Evolutionary conservation across 2,329 filamentous ascomycete genomes (phyloP), one percentile per base, ranked within the genome.

Genomic region (Ceratocystiopsis brevicomis): DNA sequence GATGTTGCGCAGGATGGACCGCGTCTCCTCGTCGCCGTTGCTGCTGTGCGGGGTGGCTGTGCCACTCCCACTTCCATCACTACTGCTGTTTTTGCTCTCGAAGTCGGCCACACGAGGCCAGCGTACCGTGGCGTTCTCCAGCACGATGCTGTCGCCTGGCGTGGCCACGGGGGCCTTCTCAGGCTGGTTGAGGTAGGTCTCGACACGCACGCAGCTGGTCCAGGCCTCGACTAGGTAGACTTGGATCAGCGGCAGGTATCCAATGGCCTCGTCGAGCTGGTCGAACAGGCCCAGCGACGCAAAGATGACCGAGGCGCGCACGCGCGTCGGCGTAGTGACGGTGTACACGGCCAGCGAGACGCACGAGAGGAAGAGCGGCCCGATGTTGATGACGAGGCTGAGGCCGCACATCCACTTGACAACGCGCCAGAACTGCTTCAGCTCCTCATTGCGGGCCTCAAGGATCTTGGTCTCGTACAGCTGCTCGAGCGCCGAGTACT

Each of bases 221-320:
- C 56, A 59, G 0, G 58, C 57, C 44, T 60, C 57, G 44, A 57
- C 51, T 18, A 59, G 44, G 43, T 58, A 58, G 11, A 58, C 54
- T 30, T 59, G 57, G 16, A 60, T 50, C 15, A 57, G 42, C 1
- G 57, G 58, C 19, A 59, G 41, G 2, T 57, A 51, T 1, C 53
- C 48, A 10, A 58, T 53, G 10, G 56, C 56, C 41, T 59, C 55
- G 40, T 59, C 54, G 4, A 60, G 53, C 42, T 58, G 57, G 35
- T 58, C 56, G 38, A 60, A 58, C 3, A 59, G 51, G 5, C 56
- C 57, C 9, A 59, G 54, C 1, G 57, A 54, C 3, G 57, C 56
- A 43, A 60, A 60, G 16, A 59, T 56, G 21, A 60, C 54, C 6
- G 58, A 60, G 6, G 58, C 56, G 19, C 52, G 54, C 32, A 60